phyloP scores from a whole-genome alignment of 768 basidiomycete genomes.

The Lepiota venenata region DNA sequence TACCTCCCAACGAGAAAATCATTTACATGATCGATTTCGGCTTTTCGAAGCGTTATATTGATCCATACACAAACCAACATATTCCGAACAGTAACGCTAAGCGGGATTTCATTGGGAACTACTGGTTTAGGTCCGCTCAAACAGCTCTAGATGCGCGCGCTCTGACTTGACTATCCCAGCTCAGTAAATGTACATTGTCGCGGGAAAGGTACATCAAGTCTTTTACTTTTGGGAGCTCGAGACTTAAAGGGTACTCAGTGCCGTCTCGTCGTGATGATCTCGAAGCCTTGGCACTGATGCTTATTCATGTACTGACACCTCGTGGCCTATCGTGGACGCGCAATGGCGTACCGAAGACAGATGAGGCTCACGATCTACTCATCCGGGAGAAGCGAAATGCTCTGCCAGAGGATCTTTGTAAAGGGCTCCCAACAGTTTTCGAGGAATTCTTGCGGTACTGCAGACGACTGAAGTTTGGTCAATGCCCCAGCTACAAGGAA shows the following conservation, averaged over 20 bases:
- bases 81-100: constrained; percentile 65
- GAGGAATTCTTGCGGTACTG: constrained; percentile 77
- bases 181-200: constrained; percentile 77
- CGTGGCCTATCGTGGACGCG: constrained; percentile 76
- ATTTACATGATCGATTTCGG: constrained; percentile 88
- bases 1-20: constrained; percentile 49
- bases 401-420: constrained; percentile 63
- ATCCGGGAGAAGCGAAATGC: constrained; percentile 63
- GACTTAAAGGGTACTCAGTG: constrained; percentile 35
- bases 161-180: constrained; percentile 23
- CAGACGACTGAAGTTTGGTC: constrained; percentile 63
- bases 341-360: constrained; percentile 74
- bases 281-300: constrained; percentile 74
- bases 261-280: constrained; percentile 79
- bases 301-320: constrained; percentile 77
- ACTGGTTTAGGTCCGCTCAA: constrained; percentile 64
- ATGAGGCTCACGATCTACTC: constrained; percentile 56
- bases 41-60: constrained; percentile 77
- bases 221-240: background rate
- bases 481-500: constrained; percentile 59
- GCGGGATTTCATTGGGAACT: constrained; percentile 80
- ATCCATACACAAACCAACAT: constrained; percentile 60
- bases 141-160: background rate
- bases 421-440: constrained; percentile 65
- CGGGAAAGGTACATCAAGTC: constrained; percentile 52